A percentile compares a stretch with the other conserved stretches of the same genome.
Conservation (phyloP, 2,329 filamentous ascomycete species). For the Hymenoscyphus scutula region DNA sequence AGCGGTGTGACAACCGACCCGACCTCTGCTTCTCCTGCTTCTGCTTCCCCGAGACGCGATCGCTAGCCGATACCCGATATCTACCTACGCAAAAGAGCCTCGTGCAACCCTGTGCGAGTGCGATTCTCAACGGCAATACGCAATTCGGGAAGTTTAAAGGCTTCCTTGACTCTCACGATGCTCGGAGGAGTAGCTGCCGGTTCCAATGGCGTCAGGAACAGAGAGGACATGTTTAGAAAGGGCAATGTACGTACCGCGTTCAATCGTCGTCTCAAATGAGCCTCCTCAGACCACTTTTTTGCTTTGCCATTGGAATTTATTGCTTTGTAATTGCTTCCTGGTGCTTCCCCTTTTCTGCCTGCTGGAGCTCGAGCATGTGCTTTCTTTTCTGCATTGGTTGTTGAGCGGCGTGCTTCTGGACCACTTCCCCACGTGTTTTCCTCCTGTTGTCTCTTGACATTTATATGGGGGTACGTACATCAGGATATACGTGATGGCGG, state of each 20-base stretch:
- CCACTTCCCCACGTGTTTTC: neutral
- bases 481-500: neutral
- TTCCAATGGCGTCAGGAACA: conserved; percentile 18
- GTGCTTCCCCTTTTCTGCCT: conserved; percentile 2
- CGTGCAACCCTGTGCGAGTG: neutral
- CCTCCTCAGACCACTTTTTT: neutral
- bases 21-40: neutral
- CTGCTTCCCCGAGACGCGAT: neutral
- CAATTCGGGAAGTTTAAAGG: neutral
- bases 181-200: conserved; percentile 18
- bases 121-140: neutral
- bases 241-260: conserved; percentile 27
- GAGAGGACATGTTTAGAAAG: conserved; percentile 28
- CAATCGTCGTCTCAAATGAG: neutral
- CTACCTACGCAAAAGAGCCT: conserved; percentile 3
- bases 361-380: neutral
- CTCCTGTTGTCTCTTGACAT: neutral
- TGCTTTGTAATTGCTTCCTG: conserved; percentile 7
- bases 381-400: neutral
- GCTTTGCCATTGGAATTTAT: neutral
- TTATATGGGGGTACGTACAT: neutral
- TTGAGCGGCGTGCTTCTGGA: neutral
- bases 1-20: conserved; percentile 3
- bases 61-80: neutral
- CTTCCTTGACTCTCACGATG: conserved; percentile 9